Conservation (phyloP, 805 yeast species). For the Debaryomyces prosopidis region DNA sequence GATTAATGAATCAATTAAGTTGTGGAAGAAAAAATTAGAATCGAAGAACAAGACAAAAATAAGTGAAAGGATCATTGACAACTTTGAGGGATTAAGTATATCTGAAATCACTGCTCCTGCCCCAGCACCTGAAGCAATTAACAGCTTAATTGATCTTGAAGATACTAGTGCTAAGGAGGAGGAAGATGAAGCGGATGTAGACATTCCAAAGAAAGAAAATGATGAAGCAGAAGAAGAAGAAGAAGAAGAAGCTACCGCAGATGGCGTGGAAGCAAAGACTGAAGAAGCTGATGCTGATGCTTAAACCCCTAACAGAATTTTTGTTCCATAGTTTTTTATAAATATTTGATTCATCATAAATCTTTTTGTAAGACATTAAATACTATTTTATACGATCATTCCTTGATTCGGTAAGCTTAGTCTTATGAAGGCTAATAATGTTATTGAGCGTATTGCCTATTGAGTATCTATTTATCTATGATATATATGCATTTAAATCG, state of each 20-base stretch:
- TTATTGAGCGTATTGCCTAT: background rate
- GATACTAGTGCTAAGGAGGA: conserved; percentile 5
- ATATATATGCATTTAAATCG: background rate
- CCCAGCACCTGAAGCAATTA: background rate
- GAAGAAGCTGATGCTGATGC: background rate
- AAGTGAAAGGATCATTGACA: conserved; percentile 60
- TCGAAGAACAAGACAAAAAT: conserved; percentile 53
- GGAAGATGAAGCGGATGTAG: background rate
- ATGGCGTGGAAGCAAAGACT: conserved; percentile 1
- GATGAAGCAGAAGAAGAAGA: conserved; percentile 11
- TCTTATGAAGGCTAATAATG: background rate
- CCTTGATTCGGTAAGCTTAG: no score
- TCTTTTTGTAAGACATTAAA: background rate
- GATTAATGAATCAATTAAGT: conserved; percentile 46
- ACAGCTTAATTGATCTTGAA: conserved; percentile 8
- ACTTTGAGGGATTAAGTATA: conserved; percentile 22
- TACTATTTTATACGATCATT: no score
- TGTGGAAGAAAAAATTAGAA: conserved; percentile 67
- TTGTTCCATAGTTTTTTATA: background rate
- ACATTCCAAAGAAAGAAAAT: conserved; percentile 40
- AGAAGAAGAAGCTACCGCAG: conserved; percentile 4
- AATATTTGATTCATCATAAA: background rate
- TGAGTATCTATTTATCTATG: background rate
- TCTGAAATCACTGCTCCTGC: conserved; percentile 1
- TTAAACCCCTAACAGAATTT: background rate